phyloP scores from a whole-genome alignment of 2,329 filamentous ascomycete species.

The Aspergillus thermomutatus region DNA sequence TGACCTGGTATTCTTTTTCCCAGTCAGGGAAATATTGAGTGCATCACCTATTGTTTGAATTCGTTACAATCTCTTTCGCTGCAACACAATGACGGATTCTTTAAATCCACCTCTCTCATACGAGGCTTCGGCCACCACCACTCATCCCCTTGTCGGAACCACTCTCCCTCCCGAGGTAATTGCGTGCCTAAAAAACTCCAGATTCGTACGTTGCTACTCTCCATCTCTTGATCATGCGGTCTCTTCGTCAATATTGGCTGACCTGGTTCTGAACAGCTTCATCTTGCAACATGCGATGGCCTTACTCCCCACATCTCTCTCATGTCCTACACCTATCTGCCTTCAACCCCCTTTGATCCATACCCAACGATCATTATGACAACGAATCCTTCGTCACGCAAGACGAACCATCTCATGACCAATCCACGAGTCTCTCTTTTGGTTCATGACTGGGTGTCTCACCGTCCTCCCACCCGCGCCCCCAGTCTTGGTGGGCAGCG shows the following conservation, averaged over 20 bases:
- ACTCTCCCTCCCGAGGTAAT: slow-evolving; percentile 80
- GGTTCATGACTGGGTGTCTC: slow-evolving; percentile 98
- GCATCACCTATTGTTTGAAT: background rate
- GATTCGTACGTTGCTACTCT: slow-evolving; percentile 65
- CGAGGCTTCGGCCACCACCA: slow-evolving; percentile 70
- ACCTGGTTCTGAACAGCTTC: slow-evolving; percentile 60
- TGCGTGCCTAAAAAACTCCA: slow-evolving; percentile 87
- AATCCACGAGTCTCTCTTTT: slow-evolving; percentile 89
- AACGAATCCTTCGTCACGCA: slow-evolving; percentile 68
- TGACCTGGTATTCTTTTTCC: background rate
- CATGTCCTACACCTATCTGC: slow-evolving; percentile 99
- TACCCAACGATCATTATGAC: slow-evolving; percentile 94
- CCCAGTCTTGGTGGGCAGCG: slow-evolving; percentile 51
- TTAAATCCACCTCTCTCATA: slow-evolving; percentile 69
- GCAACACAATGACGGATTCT: slow-evolving; percentile 38
- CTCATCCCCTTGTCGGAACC: slow-evolving; percentile 65
- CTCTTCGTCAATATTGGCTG: slow-evolving; percentile 4
- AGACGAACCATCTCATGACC: slow-evolving; percentile 71
- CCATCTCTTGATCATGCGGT: slow-evolving; percentile 9
- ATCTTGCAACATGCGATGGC: slow-evolving; percentile 84
- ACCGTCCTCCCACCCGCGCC: slow-evolving; percentile 74
- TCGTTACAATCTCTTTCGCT: background rate
- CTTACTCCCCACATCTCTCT: slow-evolving; percentile 88
- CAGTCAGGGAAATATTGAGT: background rate
- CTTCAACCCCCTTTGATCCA: slow-evolving; percentile 65